Conservation (phyloP, 768 basidiomycete genomes). For the Hericium erinaceus region DNA sequence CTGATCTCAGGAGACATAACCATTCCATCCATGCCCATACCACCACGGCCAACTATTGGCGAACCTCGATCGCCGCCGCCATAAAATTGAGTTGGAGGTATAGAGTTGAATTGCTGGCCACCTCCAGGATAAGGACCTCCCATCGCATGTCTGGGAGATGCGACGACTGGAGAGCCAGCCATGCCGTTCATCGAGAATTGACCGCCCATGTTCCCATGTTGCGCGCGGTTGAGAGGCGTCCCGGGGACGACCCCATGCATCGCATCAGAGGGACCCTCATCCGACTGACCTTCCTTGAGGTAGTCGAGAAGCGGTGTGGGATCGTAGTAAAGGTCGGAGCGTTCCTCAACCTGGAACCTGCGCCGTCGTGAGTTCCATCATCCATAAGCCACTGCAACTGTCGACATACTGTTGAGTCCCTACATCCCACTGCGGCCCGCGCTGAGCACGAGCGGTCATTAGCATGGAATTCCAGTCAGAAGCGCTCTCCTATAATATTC, state of each 20-base stretch:
- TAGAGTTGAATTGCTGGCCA: conserved; percentile 20
- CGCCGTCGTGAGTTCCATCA: neutral
- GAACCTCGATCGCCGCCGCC: conserved; percentile 17
- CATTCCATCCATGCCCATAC: conserved; percentile 15
- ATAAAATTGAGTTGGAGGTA: conserved; percentile 36
- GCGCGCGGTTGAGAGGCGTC: conserved; percentile 14
- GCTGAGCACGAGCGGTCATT: conserved; percentile 66
- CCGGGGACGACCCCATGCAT: conserved; percentile 1
- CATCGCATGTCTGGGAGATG: conserved; percentile 20
- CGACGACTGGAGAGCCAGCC: conserved; percentile 9
- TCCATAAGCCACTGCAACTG: neutral
- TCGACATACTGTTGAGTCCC: conserved; percentile 71
- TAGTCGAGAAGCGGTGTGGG: conserved; percentile 31
- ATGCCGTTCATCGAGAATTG: conserved; percentile 15
- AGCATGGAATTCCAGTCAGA: conserved; percentile 83
- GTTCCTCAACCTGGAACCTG: conserved; percentile 71
- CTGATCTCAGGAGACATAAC: conserved; percentile 14
- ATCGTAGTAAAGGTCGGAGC: conserved; percentile 68
- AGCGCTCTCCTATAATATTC: conserved; percentile 51
- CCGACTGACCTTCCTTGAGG: conserved; percentile 18
- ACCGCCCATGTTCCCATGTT: conserved; percentile 2
- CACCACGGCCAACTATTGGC: conserved; percentile 12
- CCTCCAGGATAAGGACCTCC: conserved; percentile 18
- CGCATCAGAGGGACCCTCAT: neutral
- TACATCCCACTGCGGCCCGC: conserved; percentile 84